Base-by-base conservation (phyloP, 2,329 filamentous ascomycete genomes). In the Scolecobasidium constrictum region DNA sequence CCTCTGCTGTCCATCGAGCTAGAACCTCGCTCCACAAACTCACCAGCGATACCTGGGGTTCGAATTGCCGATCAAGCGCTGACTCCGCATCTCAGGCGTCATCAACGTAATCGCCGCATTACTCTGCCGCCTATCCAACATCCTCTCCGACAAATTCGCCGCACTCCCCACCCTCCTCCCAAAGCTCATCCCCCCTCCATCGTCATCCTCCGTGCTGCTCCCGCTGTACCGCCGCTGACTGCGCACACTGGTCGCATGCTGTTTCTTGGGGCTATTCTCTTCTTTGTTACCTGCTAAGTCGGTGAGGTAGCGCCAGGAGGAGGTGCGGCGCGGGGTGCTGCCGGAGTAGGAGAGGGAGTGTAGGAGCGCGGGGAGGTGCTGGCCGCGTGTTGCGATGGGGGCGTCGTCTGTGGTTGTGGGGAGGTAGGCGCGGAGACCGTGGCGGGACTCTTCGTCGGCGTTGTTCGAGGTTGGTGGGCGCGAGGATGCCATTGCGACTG, bases 21-120 rank as follows among this genome's bases (percentile, higher is more conserved):
- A 16, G 36, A 19, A 5, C 22, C 35, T 33, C 26, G 26, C 9
- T 31, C n/a, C 26, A 31, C 9, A n/a, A 35, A 47, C 50, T 33
- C 52, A 68, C 82, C 87, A 95, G 48, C 75, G 75, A 63, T 94
- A 94, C 47, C 85, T 69, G 15, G 86, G 84, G 58, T 92, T 95
- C 50, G 77, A 86, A 53, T 85, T 85, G 34, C 90, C 90, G 58
- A 95, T 94, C 53, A 96, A 71, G 43, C 86, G 75, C 74, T 87
- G 83, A 56, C 82, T 87, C 48, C 85, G 73, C 72, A 87, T 82
- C 58, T 84, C 77, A 3, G 81, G 78, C 33, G 67, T 69, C 50
- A 68, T 64, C 37, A 72, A 53, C 5, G 66, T 55, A 34, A 54
- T 52, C 1, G 64, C 66, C 13, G 60, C 66, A 42, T 58, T 50